Conservation (phyloP, 2,329 filamentous ascomycete species). For the Colletotrichum chrysophilum region DNA sequence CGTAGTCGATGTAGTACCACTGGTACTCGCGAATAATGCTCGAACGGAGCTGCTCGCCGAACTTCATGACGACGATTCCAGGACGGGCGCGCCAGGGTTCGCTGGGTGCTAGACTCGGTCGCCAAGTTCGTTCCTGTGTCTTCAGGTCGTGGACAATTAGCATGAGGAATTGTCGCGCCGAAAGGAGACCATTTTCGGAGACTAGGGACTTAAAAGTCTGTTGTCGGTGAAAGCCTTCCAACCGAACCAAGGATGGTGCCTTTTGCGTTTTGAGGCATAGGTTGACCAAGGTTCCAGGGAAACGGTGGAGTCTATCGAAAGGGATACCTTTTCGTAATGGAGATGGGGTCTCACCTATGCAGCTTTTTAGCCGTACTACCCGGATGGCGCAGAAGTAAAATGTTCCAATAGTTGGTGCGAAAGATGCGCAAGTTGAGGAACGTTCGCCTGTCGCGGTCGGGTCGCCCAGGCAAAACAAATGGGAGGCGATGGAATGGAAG, state of each 20-base stretch:
- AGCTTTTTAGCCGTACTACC: neutral
- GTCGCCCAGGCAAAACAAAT: slow-evolving; percentile 13
- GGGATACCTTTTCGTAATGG: neutral
- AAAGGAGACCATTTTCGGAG: neutral
- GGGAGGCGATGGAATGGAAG: slow-evolving; percentile 13
- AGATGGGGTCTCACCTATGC: slow-evolving; percentile 9
- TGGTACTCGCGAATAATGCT: slow-evolving; percentile 97
- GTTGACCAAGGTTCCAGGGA: neutral
- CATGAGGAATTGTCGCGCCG: slow-evolving; percentile 35
- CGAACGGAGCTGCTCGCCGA: slow-evolving; percentile 95
- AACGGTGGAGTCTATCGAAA: neutral
- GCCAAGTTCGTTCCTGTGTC: slow-evolving; percentile 47
- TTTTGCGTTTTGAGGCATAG: neutral
- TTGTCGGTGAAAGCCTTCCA: neutral
- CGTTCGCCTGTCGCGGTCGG: slow-evolving; percentile 14
- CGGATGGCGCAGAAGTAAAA: neutral
- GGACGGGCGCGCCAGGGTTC: slow-evolving; percentile 44
- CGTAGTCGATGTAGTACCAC: slow-evolving; percentile 99
- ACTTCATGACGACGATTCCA: slow-evolving; percentile 73
- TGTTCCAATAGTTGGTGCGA: neutral
- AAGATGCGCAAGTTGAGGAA: neutral
- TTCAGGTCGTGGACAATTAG: slow-evolving; percentile 59
- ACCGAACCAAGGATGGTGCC: neutral
- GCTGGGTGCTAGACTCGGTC: slow-evolving; percentile 32
- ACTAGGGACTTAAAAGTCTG: slow-evolving; percentile 15